Evolutionary conservation across 1,284 basidiomycete genomes (phyloP), one percentile per base, ranked within the genome.

Genomic region (Pyrrhoderma lamaoense): DNA sequence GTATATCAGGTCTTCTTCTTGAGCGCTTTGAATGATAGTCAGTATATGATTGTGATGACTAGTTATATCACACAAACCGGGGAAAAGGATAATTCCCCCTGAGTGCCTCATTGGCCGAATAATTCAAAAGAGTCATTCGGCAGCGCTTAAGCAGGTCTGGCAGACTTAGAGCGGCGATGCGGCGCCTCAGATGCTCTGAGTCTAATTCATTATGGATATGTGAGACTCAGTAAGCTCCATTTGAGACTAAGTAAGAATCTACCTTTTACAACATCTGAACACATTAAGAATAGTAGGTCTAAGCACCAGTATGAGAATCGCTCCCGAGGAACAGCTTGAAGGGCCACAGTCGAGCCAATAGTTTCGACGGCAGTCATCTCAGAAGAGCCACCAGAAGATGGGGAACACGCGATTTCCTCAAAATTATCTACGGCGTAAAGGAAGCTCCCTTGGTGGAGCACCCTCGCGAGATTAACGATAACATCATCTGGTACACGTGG

Each of bases 261-360:
- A 85, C 87, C 82, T 67, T 72, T 72, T 0, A 75, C 77, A 0
- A 71, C 69, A 58, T 80, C 70, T 0, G 84, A 84, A 60, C 87
- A 92, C 21, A 89, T 74, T 56, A 87, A 65, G 64, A 96, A 93
- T 14, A 98, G 66, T 21, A 95, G 68, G 61, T 96, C 92, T 56
- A 97, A 87, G 59, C 89, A 93, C 93, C 93, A 97, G 67, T 93
- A 96, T 7, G 88, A 85, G 62, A 93, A 92, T 8, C 86, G 73
- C 65, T 98, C 93, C 44, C 89, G 74, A 0, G 85, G 80, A 37
- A 85, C 69, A 21, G 80, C 67, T 11, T 68, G 63, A 1, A 76
- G 76, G 22, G 69, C 68, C 42, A 77, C 75, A 1, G 87, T 89
- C 25, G 76, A 85, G 2, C 89, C 87, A 23, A 73, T 57, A 13